Conservation (phyloP, 2,329 filamentous ascomycete genomes). For the Colletotrichum spaethianum region DNA sequence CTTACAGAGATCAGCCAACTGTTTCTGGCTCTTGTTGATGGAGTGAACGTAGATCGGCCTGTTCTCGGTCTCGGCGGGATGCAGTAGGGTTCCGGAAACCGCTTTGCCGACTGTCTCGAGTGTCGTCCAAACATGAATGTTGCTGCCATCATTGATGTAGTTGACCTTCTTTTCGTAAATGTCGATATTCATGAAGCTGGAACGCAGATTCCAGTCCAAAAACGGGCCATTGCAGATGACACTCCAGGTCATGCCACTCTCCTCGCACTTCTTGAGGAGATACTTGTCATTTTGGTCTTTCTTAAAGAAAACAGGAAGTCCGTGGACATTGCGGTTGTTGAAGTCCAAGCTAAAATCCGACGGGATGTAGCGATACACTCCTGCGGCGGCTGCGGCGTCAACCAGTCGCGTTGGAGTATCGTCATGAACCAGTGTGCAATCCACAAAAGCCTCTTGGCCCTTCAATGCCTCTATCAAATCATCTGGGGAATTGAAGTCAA, state of each 20-base stretch:
- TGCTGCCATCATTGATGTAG: constrained; percentile 46
- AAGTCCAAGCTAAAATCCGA: constrained; percentile 67
- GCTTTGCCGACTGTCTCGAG: constrained; percentile 46
- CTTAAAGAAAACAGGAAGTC: constrained; percentile 42
- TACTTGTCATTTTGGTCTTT: constrained; percentile 40
- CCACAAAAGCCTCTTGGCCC: constrained; percentile 70
- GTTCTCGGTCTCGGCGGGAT: constrained; percentile 48
- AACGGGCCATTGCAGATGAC: constrained; percentile 48
- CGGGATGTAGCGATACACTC: constrained; percentile 73
- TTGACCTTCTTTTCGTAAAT: constrained; percentile 43
- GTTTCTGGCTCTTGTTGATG: constrained; percentile 42
- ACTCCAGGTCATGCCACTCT: constrained; percentile 46
- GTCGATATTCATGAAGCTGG: constrained; percentile 45
- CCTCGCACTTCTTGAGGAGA: constrained; percentile 18
- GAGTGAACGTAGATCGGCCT: constrained; percentile 44
- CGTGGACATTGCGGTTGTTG: constrained; percentile 37
- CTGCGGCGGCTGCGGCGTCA: constrained; percentile 70
- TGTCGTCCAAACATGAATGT: constrained; percentile 44
- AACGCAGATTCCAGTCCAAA: constrained; percentile 46
- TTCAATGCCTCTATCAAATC: constrained; percentile 65
- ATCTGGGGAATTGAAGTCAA: constrained; percentile 62
- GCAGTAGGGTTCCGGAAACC: constrained; percentile 45
- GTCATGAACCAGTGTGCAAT: constrained; percentile 47
- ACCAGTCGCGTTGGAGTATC: constrained; percentile 62
- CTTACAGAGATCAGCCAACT: constrained; percentile 43